Base-by-base conservation (phyloP, 2,329 filamentous ascomycete species). In the Escovopsis sp. region DNA sequence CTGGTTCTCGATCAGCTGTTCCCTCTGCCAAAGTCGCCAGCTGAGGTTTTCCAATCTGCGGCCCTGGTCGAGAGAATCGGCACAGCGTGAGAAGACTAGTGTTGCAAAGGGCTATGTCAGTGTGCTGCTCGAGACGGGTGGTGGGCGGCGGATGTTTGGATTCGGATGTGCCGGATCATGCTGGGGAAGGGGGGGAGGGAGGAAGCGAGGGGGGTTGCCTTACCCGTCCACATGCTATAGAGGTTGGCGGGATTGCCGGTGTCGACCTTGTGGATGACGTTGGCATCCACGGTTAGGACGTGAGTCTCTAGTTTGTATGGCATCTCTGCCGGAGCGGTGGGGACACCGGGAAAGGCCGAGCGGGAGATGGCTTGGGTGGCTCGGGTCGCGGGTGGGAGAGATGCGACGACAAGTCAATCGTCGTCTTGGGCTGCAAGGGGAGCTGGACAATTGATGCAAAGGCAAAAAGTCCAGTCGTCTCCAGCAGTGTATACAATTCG, bases 191-290 rank as follows among this genome's bases (percentile, higher is more conserved):
- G 36, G 36, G 36, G 26, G 9, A 32, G 7, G 15, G 32, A 23
- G 23, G 30, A 33, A n/a, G 28, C n/a, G 36, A 38, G 28, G 26
- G 26, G 26, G 38, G 12, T n/a, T 30, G 36, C 44, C 84, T 75
- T 66, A 94, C 87, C 85, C 61, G 86, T 89, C 87, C 88, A 94
- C 77, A 96, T 93, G 69, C 85, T 88, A 66, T 91, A 93, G 41
- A 96, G 77, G 59, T 88, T 93, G 65, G 94, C 85, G 26, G 85
- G 81, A 61, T 94, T 94, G 52, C 82, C 75, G 1, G 89, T 94
- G 65, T 96, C 88, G 56, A 96, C 86, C 61, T 93, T 86, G 70
- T 91, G 85, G 61, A 98, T 88, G 53, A 89, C 82, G 59, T 82
- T 85, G 50, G 85, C 80, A 68, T 95, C 87, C 61, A 96, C 84